These are phyloP conservation scores for Limnanthes douglasii DNA, from an alignment of 345 rosid genomes.

Conservation along the genomic window DNA sequence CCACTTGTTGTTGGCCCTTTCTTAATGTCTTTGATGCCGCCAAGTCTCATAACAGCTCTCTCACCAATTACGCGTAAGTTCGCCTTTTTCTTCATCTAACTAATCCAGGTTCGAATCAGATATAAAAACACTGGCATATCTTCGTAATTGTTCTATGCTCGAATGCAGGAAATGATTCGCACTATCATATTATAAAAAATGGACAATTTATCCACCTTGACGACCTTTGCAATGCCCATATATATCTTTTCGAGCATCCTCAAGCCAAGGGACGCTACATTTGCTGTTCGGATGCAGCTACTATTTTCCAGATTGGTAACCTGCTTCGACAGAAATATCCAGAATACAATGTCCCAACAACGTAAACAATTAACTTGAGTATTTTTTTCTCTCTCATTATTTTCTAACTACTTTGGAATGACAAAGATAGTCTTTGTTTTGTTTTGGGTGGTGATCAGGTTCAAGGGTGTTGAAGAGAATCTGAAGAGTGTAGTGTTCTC, in stretches of 20 bases:
- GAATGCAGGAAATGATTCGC: slow-evolving; percentile 56
- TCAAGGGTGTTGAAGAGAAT: slow-evolving; percentile 42
- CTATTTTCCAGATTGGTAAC: slow-evolving; percentile 36
- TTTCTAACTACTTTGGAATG: too few species aligned
- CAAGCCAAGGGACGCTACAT: slow-evolving; percentile 71
- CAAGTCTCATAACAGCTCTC: slow-evolving; percentile 78
- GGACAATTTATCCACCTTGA: slow-evolving; percentile 83
- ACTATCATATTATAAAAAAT: slow-evolving; percentile 62
- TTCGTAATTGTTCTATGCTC: too few species aligned
- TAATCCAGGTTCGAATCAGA: too few species aligned
- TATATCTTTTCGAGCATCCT: slow-evolving; percentile 53
- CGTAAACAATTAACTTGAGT: slow-evolving; percentile 19
- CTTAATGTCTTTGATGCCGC: slow-evolving; percentile 70
- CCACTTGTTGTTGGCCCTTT: slow-evolving; percentile 80
- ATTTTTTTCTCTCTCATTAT: background rate
- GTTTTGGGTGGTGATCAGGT: too few species aligned
- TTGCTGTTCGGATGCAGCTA: slow-evolving; percentile 52
- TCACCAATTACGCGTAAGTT: slow-evolving; percentile 50
- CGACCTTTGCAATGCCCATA: slow-evolving; percentile 75
- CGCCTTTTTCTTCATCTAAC: background rate
- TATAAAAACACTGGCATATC: too few species aligned
- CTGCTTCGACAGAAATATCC: slow-evolving; percentile 47
- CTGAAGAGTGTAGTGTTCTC: slow-evolving; percentile 24
- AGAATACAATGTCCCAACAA: slow-evolving; percentile 37
- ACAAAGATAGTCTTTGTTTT: too few species aligned